Evolutionary conservation across 192 early-diverging fungal species (phyloP), one percentile per base, ranked within the genome.

Genomic region (Coemansia guatemalensis): DNA sequence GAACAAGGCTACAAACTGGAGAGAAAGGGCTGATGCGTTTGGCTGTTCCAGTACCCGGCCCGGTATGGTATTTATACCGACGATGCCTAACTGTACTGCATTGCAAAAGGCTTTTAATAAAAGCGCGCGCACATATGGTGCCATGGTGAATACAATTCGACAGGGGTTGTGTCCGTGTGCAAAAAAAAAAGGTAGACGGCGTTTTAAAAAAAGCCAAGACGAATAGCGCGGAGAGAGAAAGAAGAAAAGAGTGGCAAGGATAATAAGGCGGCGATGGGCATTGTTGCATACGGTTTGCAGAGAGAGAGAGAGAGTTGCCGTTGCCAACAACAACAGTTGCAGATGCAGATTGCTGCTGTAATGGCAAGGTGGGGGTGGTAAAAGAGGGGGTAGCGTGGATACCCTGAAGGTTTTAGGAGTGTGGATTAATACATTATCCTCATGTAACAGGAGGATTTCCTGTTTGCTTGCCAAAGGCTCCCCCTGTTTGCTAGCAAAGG

Each of bases 221-320:
- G 39, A 44, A 44, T 44, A 59, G 50, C 52, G 52, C 21, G 50
- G 39, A 21, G 56, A 29, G 32, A 24, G 30, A 32, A 44, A 25
- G 58, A 56, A 49, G 53, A 60, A 65, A 56, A 51, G 33, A 44
- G 48, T 33, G 47, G 35, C 64, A 49, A 61, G 65, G 59, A 73
- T 73, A 73, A 73, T 73, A 73, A 59, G 61, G 55, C 48, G 56
- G 53, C 33, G 65, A 67, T 64, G 55, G 50, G 30, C 65, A 73
- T 64, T 67, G 71, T 62, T 73, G 71, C 71, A 73, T 64, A 33
- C n/a, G 56, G 44, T 51, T 66, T 67, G 65, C 71, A 67, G 53
- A 63, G 68, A 59, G 26, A 67, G 51, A 27, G 49, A 60, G 65
- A 53, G 57, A 62, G 62, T 68, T 54, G 21, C 60, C 60, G 30